Evolutionary conservation across 352 stramenopile species (phyloP).

Genomic region (Globisporangium acanthophoron): DNA sequence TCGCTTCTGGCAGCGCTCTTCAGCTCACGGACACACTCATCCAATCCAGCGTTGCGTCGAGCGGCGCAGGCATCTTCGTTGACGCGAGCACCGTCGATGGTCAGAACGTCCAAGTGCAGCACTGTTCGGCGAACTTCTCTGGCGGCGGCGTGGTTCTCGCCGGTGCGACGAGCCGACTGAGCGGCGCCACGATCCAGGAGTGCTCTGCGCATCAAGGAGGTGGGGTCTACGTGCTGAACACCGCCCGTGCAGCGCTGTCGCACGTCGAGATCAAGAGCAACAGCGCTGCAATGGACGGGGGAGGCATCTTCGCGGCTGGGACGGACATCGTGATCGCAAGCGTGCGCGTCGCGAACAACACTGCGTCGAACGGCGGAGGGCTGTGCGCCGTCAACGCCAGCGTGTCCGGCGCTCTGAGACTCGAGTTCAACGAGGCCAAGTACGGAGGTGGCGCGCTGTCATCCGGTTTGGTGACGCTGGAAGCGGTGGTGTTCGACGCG

Average conservation of each 20-base stretch:
- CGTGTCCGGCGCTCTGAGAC: constrained; percentile 15
- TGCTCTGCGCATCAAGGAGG: constrained; percentile 22
- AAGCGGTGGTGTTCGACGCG: constrained; percentile 11
- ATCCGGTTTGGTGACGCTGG: constrained; percentile 8
- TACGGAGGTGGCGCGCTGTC: constrained; percentile 21
- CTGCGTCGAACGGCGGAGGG: constrained; percentile 20
- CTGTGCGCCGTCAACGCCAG: constrained; percentile 18
- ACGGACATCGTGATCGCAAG: constrained; percentile 8
- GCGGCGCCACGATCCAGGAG: constrained; percentile 17
- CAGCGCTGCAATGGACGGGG: constrained; percentile 17
- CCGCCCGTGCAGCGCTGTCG: neutral
- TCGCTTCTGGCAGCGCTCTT: constrained; percentile 13
- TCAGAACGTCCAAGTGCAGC: constrained; percentile 1
- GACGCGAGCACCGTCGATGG: constrained; percentile 20
- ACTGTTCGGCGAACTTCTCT: constrained; percentile 10
- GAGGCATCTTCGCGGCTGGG: constrained; percentile 14
- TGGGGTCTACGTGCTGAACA: constrained; percentile 14
- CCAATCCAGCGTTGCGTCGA: constrained; percentile 9
- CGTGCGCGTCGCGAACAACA: constrained; percentile 17
- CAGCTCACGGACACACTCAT: constrained; percentile 10
- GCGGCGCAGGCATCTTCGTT: constrained; percentile 27
- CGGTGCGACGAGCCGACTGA: constrained; percentile 19
- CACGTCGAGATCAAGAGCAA: constrained; percentile 16
- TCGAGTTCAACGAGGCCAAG: constrained; percentile 19
- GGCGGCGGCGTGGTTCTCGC: constrained; percentile 28